Conservation (phyloP, 2,329 filamentous ascomycete species). For the Cladosporium cucumerinum region DNA sequence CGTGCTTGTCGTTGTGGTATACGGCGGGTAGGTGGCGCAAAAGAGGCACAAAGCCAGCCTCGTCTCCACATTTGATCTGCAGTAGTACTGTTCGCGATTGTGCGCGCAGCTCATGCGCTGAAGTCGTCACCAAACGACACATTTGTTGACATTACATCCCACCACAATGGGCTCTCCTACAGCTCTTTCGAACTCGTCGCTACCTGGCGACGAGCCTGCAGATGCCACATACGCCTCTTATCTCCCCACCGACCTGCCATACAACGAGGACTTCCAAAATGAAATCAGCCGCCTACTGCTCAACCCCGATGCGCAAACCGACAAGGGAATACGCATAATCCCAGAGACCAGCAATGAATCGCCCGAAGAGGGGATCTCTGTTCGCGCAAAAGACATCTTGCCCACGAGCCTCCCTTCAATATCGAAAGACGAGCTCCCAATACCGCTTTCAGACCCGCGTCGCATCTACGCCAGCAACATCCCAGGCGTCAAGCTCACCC, state of each 20-base stretch:
- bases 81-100: neutral
- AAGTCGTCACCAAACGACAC: neutral
- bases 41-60: neutral
- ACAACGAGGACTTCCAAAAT: slow-evolving; percentile 46
- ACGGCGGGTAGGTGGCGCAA: neutral
- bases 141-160: neutral
- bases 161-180: slow-evolving; percentile 9
- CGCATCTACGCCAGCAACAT: slow-evolving; percentile 42
- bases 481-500: slow-evolving; percentile 45
- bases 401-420: slow-evolving; percentile 29
- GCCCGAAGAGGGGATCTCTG: slow-evolving; percentile 26
- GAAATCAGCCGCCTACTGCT: slow-evolving; percentile 41
- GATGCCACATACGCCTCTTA: slow-evolving; percentile 36
- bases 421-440: slow-evolving; percentile 37
- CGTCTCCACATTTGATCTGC: slow-evolving; percentile 1
- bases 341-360: slow-evolving; percentile 28
- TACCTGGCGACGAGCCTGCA: neutral
- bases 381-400: slow-evolving; percentile 29
- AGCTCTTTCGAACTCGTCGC: neutral
- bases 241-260: slow-evolving; percentile 43
- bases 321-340: slow-evolving; percentile 28
- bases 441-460: slow-evolving; percentile 42
- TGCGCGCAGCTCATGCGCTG: neutral
- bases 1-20: neutral
- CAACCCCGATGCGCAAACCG: slow-evolving; percentile 24